Percentiles rank a stretch among this genome's conserved stretches.
These are phyloP conservation scores for Monosporascus sp. DNA, from an alignment of 2,329 filamentous ascomycete genomes.

Conservation along the genomic window DNA sequence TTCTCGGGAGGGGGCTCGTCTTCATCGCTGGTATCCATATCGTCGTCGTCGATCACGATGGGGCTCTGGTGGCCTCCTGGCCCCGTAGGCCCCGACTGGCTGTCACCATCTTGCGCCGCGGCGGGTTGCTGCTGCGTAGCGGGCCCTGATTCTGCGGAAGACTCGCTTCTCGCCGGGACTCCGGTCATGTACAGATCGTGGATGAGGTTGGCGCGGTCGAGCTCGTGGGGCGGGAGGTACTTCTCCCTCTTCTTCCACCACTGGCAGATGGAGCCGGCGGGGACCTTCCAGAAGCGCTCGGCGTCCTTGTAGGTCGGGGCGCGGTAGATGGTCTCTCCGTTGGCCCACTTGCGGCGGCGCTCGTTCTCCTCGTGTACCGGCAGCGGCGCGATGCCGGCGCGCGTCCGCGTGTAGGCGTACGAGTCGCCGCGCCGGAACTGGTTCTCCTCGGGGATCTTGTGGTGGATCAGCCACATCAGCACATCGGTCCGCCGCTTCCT, in stretches of 20 bases:
- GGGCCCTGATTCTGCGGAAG: no score
- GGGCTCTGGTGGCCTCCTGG: no score
- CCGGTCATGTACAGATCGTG: no score
- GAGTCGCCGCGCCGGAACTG: neutral
- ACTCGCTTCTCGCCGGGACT: no score
- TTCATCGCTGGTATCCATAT: no score
- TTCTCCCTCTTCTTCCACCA: neutral
- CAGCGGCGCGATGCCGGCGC: neutral
- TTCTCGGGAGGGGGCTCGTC: no score
- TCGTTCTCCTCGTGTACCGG: neutral
- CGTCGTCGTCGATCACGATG: no score
- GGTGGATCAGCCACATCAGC: neutral
- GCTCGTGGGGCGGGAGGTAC: neutral
- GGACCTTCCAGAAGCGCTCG: neutral
- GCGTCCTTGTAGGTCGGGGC: neutral
- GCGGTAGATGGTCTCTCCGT: neutral
- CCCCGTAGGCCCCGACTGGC: no score
- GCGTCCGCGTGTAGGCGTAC: neutral
- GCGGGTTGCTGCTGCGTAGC: no score
- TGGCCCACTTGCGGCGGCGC: neutral
- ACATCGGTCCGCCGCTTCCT: neutral
- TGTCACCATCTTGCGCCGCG: no score
- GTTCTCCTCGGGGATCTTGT: neutral
- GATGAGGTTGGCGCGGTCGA: neutral
- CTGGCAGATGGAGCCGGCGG: neutral